phyloP scores from a whole-genome alignment of 2,329 filamentous ascomycete genomes.

The Dothistroma pini region DNA sequence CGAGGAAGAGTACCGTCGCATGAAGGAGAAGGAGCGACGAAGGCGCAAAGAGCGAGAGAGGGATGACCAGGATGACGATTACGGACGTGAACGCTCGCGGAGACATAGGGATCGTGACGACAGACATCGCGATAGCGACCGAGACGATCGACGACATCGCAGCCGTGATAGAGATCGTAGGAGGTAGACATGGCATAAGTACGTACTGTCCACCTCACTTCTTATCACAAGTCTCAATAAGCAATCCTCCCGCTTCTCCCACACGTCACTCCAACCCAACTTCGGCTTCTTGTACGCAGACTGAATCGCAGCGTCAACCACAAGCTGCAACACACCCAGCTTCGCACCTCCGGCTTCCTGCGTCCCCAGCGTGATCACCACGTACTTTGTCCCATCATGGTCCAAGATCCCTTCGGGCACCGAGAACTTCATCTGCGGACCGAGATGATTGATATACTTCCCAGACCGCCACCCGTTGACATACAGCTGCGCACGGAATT shows the following conservation, averaged over 20 bases:
- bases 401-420: conserved; percentile 70
- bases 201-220: neutral
- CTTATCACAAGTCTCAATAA: neutral
- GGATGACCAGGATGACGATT: conserved; percentile 11
- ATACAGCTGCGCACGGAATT: conserved; percentile 60
- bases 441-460: conserved; percentile 63
- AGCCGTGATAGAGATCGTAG: conserved; percentile 18
- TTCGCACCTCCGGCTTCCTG: conserved; percentile 55
- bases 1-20: conserved; percentile 28
- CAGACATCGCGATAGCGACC: conserved; percentile 21
- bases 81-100: conserved; percentile 20
- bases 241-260: neutral
- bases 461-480: conserved; percentile 73
- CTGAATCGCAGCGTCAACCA: conserved; percentile 4
- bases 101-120: conserved; percentile 23
- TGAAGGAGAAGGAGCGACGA: conserved; percentile 30
- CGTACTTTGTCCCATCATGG: conserved; percentile 56
- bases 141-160: conserved; percentile 22
- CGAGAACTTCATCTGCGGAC: conserved; percentile 66
- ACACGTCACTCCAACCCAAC: neutral
- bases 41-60: conserved; percentile 19
- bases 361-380: conserved; percentile 57
- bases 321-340: conserved; percentile 41
- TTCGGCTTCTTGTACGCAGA: neutral
- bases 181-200: conserved; percentile 10